Conservation (phyloP, 768 basidiomycete species). For the Termitomyces sp. region DNA sequence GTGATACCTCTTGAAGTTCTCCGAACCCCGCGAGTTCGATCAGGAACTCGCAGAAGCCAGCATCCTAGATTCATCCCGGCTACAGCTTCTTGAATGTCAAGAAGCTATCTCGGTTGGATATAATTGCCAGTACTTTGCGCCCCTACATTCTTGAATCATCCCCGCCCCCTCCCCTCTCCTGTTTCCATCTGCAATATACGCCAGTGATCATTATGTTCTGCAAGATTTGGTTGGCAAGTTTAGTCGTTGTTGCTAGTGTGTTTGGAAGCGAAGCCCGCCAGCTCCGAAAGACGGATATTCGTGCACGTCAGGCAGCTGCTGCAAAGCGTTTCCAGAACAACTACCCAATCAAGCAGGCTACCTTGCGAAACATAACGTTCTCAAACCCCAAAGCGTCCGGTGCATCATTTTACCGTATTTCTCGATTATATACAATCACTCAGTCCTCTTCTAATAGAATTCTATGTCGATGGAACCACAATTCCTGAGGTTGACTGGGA, state of each 20-base stretch:
- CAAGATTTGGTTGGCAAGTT: neutral
- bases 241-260: neutral
- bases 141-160: neutral
- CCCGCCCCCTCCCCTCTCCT: neutral
- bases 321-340: constrained; percentile 3
- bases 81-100: neutral
- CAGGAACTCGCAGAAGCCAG: neutral
- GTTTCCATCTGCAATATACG: neutral
- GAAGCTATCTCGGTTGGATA: neutral
- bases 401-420: neutral
- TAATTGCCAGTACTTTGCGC: neutral
- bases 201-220: neutral
- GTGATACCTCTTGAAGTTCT: too few relatives aligned
- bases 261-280: constrained; percentile 1
- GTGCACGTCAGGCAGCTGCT: constrained; percentile 3
- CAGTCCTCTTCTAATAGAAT: neutral
- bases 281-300: constrained; percentile 6
- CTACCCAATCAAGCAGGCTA: neutral
- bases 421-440: neutral
- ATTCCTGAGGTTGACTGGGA: neutral
- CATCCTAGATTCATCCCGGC: neutral
- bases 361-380: constrained; percentile 5
- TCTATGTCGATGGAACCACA: neutral
- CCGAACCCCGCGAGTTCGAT: neutral
- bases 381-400: constrained; percentile 11